phyloP scores from a whole-genome alignment of 225 moss, liverwort and hornwort species.

The Marchantia paleacea region DNA sequence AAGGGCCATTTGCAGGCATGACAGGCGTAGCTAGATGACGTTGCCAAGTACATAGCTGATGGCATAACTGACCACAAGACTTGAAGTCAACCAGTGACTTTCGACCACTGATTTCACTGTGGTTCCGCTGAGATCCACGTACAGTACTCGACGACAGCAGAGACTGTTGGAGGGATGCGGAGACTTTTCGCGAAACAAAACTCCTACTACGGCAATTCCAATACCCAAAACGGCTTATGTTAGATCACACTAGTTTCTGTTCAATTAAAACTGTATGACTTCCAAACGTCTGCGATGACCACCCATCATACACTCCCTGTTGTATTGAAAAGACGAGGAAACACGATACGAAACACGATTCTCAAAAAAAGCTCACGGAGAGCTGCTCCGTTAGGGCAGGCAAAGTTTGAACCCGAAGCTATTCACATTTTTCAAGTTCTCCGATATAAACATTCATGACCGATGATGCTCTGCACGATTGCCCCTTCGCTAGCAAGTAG shows the following conservation, averaged over 20 bases:
- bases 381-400: background rate
- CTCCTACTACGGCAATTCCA: too few species aligned
- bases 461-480: background rate
- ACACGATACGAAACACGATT: background rate
- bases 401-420: background rate
- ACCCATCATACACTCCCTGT: background rate
- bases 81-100: too few species aligned
- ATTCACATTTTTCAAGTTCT: background rate
- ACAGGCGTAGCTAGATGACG: too few species aligned
- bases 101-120: too few species aligned
- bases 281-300: background rate
- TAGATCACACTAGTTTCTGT: background rate
- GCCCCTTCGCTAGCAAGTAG: background rate
- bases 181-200: too few species aligned
- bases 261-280: background rate
- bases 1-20: too few species aligned
- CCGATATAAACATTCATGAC: background rate
- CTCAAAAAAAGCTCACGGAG: background rate
- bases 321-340: background rate
- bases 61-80: too few species aligned
- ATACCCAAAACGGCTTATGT: background rate
- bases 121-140: too few species aligned
- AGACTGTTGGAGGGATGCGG: too few species aligned
- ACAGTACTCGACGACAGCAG: too few species aligned
- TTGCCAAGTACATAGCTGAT: too few species aligned